Conservation (phyloP, 495 filamentous ascomycete genomes). For the Eremomyces bilateralis region DNA sequence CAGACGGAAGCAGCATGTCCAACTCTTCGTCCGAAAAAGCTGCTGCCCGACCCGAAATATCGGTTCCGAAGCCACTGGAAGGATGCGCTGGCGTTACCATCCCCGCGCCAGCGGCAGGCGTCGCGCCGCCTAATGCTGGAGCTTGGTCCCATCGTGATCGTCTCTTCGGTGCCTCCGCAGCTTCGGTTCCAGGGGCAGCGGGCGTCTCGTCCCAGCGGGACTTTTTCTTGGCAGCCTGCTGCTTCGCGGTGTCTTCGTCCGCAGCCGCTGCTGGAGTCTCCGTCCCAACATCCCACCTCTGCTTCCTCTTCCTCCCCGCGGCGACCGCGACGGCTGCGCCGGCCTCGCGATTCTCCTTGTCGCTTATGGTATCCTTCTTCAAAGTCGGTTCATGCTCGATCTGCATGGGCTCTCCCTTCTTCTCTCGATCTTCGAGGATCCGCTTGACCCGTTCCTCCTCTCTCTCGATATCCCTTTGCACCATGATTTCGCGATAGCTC, state of each 20-base stretch:
- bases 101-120: constrained; percentile 61
- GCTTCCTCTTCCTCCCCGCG: constrained; percentile 59
- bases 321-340: constrained; percentile 35
- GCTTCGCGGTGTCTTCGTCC: constrained; percentile 23
- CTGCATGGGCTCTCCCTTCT: constrained; percentile 30
- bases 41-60: constrained; percentile 58
- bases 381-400: constrained; percentile 10
- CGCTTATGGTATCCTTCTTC: constrained; percentile 12
- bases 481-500: constrained; percentile 85
- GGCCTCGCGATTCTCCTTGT: constrained; percentile 51
- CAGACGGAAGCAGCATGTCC: constrained; percentile 69
- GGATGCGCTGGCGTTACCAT: constrained; percentile 75
- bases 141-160: constrained; percentile 83
- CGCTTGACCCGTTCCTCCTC: constrained; percentile 79
- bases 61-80: constrained; percentile 55
- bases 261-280: constrained; percentile 23
- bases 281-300: constrained; percentile 68
- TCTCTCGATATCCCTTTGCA: constrained; percentile 68
- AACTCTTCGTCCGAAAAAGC: constrained; percentile 83
- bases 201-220: constrained; percentile 84
- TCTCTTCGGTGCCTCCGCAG: constrained; percentile 35
- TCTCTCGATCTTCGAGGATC: constrained; percentile 56
- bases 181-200: constrained; percentile 11
- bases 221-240: constrained; percentile 42
- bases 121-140: constrained; percentile 41